Evolutionary conservation across 306 rosid genomes (phyloP), one percentile per base, ranked within the genome.

Genomic region (Lathyrus oleraceus): DNA sequence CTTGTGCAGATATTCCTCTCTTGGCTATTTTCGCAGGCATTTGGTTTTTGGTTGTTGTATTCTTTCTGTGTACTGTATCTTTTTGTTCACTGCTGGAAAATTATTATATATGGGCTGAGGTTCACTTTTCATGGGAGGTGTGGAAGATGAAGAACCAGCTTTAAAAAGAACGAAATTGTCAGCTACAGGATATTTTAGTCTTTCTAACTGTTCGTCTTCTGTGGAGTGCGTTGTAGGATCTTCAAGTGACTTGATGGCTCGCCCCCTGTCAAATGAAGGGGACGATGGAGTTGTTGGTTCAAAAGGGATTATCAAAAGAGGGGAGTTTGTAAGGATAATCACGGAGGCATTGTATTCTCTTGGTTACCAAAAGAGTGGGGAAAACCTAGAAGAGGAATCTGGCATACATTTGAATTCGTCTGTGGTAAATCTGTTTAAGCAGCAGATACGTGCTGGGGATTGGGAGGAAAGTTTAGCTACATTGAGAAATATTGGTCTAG

Each of bases 81-180:
- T 76, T 78, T 14, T 56, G 60, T 67, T 67, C 52, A 15, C 70
- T 39, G 36, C 61, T 72, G 79, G 72, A 80, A 75, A 75, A 13
- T 35, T 45, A n/a, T 71, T 68, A 85, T 93, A 81, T 83, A 94
- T 94, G 98, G 98, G 92, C 96, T 93, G 98, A 93, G 91, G 89
- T 81, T 79, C 3, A 71, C 96, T 79, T 94, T 92, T 94, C 95
- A 94, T 94, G 98, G 98, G 98, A 87, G 97, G 98, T 87, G 92
- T 87, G 83, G 98, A 85, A 70, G 96, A 94, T 90, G 98, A 90
- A 85, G 96, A 88, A 83, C 98, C 98, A 87, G 97, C 88, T 67
- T 81, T 85, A 40, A 94, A 94, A 90, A 96, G 98, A 23, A 80
- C 85, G 84, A 94, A 85, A 74, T 60, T 91, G 59, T 91, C 86